Evolutionary conservation across 306 rosid genomes (phyloP), one percentile per base, ranked within the genome.

Genomic region (Begonia masoniana): DNA sequence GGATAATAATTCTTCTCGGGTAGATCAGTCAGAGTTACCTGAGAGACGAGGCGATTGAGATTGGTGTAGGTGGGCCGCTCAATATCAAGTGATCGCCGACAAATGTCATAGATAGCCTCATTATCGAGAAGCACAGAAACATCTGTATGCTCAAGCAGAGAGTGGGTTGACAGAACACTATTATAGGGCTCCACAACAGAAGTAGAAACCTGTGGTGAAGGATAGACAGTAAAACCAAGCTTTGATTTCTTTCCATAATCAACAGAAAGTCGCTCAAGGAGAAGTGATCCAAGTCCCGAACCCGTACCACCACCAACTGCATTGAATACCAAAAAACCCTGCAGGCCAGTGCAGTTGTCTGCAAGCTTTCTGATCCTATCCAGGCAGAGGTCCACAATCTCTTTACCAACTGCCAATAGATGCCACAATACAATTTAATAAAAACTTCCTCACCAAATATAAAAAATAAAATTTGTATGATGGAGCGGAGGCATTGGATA

Each of bases 281-380:
- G 69, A 14, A 87, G 81, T 2, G 96, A 87, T 3, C 96, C 96
- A 12, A 87, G 67, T 1, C 96, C 96, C 10, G 96, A 87, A n/a
- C 96, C 94, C 10, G 96, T 87, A 0, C 96, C 96, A 1, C 96
- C 96, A 26, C 96, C 96, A 0, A 87, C 96, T 0, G 88, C 96
- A 52, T 80, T 87, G 76, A 87, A 87, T 13, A 87, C 96, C 61
- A 87, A 51, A 64, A 87, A 87, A 2, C 94, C 96, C 61, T 87
- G 96, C 4, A 87, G 83, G 16, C 96, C 96, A 0, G 96, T 87
- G 57, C 96, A 87, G 61, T 87, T 87, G 43, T 87, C 96, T 0
- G 94, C 86, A 6, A 87, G 82, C 72, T 87, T 87, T 3, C 88
- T 62, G 57, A 87, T 83, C 24, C 96, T 76, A 14, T 87, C 96